Base-by-base conservation (phyloP, 306 rosid species). In the Abrus pulchellus region DNA sequence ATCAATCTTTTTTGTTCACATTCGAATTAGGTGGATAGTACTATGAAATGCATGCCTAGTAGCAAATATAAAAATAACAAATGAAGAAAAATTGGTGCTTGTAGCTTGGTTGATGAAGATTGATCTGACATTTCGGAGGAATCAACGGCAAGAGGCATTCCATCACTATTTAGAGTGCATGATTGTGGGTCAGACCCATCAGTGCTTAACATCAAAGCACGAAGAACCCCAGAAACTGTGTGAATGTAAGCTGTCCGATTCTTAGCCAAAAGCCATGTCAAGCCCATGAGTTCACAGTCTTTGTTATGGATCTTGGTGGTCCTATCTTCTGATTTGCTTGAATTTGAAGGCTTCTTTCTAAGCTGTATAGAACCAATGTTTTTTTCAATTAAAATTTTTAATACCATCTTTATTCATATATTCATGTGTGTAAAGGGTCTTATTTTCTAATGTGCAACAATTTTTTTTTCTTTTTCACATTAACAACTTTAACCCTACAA, bases 131-230 rank as follows among this genome's bases (percentile, higher is more conserved):
- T 78, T 67, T 93, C 91, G 1, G 93, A 72, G 1, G 98, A 93
- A 84, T 96, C 97, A 33, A 96, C 99, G 6, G 99, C 99, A 1
- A 96, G 84, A 73, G 99, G 99, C 98, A 86, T 91, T 66, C 99
- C 99, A 7, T 96, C 99, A 44, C 98, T 96, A 86, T 85, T 92
- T 61, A 96, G 89, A 8, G 93, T 84, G 87, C 99, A 96, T 0
- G 94, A 90, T 29, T 71, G 89, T 45, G 91, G 99, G 61, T 90
- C 86, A 0, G 97, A 86, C 36, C 90, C 97, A 12, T 86, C 91
- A 3, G 85, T 4, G 79, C 86, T 95, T 85, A 87, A 41, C 98
- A 96, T 96, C 80, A 90, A 75, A 2, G 99, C 99, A 4, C 98
- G 92, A n/a, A 96, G 85, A 30, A 96, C 97, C 3, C 89, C 71